Percentiles rank a stretch among this genome's conserved stretches.
phyloP scores from a whole-genome alignment of 345 rosid species.

The Hypericum androsaemum region DNA sequence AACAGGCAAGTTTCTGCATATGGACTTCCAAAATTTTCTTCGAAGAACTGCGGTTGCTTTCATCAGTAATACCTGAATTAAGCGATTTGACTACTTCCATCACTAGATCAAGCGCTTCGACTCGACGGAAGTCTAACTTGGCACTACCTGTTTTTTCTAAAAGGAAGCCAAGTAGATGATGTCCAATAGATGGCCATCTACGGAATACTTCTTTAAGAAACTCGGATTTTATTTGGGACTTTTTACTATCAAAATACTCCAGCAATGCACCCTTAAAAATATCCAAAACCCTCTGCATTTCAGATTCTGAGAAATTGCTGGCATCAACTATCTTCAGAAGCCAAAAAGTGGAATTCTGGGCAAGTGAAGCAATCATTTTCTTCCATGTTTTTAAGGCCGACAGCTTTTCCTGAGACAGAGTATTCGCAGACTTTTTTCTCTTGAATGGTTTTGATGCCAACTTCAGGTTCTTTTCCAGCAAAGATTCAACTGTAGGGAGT shows the following conservation, averaged over 20 bases:
- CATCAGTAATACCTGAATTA: constrained; percentile 30
- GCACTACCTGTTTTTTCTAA: constrained; percentile 50
- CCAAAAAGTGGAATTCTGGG: constrained; percentile 73
- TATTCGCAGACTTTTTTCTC: constrained; percentile 53
- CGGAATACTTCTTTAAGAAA: constrained; percentile 68
- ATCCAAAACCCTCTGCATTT: constrained; percentile 45
- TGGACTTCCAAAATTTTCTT: constrained; percentile 44
- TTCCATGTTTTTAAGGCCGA: constrained; percentile 22
- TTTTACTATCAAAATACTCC: constrained; percentile 63
- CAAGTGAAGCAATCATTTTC: constrained; percentile 57
- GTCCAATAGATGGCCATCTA: constrained; percentile 68
- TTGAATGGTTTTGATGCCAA: constrained; percentile 87
- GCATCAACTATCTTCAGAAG: constrained; percentile 68
- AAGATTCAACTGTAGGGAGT: constrained; percentile 41
- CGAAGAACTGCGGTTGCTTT: constrained; percentile 31
- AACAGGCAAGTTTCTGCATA: constrained; percentile 35
- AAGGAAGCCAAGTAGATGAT: constrained; percentile 45
- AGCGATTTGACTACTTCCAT: constrained; percentile 50
- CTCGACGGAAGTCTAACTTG: constrained; percentile 63
- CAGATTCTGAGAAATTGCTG: constrained; percentile 37
- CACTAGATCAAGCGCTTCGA: constrained; percentile 71
- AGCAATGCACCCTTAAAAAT: constrained; percentile 38
- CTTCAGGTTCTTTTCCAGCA: constrained; percentile 68
- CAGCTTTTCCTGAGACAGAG: constrained; percentile 59
- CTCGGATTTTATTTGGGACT: constrained; percentile 63